Conservation (phyloP, 225 moss, liverwort and hornwort genomes). For the Bryoerythrophyllum caledonicum region DNA sequence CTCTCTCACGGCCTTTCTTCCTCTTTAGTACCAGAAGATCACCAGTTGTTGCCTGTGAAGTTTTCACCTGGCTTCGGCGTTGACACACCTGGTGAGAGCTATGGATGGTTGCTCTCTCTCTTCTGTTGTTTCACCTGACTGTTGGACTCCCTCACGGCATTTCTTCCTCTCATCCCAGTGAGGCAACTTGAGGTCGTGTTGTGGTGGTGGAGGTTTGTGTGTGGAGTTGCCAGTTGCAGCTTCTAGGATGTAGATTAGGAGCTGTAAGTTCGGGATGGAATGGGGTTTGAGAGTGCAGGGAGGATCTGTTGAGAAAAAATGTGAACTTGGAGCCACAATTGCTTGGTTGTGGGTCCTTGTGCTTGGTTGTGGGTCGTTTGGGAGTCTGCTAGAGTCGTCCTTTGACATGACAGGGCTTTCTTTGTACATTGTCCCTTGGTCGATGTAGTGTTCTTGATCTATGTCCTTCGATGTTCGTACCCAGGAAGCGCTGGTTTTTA, state of each 20-base stretch:
- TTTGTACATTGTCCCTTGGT: background rate
- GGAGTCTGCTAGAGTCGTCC: background rate
- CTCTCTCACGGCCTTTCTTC: no score
- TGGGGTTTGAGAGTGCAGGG: background rate
- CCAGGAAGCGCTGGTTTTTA: background rate
- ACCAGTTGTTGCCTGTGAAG: no score
- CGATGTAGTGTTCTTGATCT: background rate
- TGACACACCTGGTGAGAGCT: background rate
- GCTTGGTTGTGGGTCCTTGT: background rate
- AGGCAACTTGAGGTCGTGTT: background rate
- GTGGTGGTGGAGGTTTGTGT: background rate
- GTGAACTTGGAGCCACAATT: background rate
- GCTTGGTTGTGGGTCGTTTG: background rate
- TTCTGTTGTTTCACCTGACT: background rate
- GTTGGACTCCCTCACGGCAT: background rate
- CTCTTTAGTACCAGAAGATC: no score
- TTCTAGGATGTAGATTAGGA: background rate
- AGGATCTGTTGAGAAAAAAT: background rate
- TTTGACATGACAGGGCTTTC: background rate
- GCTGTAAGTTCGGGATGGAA: background rate
- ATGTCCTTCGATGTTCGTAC: background rate
- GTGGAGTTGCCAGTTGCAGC: background rate
- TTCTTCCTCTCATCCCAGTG: background rate
- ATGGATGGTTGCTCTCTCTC: background rate
- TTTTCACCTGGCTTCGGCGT: background rate